A percentile compares a stretch with the other conserved stretches of the same genome.
phyloP scores from a whole-genome alignment of 2,329 filamentous ascomycete genomes.

The Fusarium sp. region DNA sequence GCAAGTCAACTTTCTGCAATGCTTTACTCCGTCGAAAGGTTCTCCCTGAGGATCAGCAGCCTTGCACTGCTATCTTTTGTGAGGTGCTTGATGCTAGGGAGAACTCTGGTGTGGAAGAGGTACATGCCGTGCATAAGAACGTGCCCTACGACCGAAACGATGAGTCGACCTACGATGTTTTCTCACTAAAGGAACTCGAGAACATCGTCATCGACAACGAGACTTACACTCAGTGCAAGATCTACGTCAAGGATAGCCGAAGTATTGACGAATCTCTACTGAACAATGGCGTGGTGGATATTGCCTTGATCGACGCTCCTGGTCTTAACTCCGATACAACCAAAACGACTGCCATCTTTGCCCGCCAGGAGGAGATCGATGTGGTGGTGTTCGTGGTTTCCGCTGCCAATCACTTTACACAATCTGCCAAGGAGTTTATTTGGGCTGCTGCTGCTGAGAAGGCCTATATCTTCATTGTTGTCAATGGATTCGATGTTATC shows the following conservation, averaged over 20 bases:
- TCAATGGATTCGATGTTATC: constrained; percentile 96
- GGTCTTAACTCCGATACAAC: constrained; percentile 95
- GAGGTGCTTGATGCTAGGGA: constrained; percentile 93
- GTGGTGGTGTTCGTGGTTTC: constrained; percentile 99
- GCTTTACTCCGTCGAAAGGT: constrained; percentile 93
- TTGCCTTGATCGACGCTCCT: constrained; percentile 95
- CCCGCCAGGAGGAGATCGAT: constrained; percentile 97
- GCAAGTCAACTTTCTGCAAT: constrained; percentile 99
- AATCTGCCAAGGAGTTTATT: constrained; percentile 98
- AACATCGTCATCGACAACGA: constrained; percentile 90
- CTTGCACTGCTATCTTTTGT: constrained; percentile 98
- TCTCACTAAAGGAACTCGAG: constrained; percentile 79
- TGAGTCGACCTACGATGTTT: constrained; percentile 94
- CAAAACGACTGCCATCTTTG: constrained; percentile 97
- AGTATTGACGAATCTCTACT: constrained; percentile 91
- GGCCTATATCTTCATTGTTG: constrained; percentile 98
- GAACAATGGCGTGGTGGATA: constrained; percentile 98
- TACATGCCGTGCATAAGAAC: constrained; percentile 91
- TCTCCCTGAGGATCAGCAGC: constrained; percentile 95
- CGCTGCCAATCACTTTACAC: constrained; percentile 96
- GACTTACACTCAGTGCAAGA: constrained; percentile 92
- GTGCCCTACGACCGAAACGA: constrained; percentile 85
- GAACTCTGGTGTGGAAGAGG: constrained; percentile 91
- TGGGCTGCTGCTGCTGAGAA: constrained; percentile 95
- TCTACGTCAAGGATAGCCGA: constrained; percentile 92